phyloP scores from a whole-genome alignment of 2,329 filamentous ascomycete species.

The Microcyclosporella mali region DNA sequence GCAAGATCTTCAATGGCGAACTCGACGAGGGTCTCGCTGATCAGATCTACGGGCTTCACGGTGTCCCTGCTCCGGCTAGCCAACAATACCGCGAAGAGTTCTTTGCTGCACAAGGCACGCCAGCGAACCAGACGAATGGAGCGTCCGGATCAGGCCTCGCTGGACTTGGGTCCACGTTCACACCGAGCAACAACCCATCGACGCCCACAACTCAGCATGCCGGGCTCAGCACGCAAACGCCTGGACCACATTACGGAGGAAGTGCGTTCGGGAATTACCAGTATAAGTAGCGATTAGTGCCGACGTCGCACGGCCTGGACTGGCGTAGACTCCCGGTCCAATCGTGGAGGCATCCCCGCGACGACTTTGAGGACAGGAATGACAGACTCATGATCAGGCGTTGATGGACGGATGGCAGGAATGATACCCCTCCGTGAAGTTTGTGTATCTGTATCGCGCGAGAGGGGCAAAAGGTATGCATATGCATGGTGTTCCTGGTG shows the following conservation, averaged over 20 bases:
- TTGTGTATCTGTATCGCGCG: too few species aligned
- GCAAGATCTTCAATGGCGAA: constrained; percentile 77
- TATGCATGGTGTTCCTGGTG: too few species aligned
- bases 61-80: constrained; percentile 47
- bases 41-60: constrained; percentile 88
- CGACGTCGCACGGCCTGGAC: too few species aligned
- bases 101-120: constrained; percentile 40
- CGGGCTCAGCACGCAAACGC: constrained; percentile 16
- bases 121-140: constrained; percentile 13
- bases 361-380: too few species aligned
- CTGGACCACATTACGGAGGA: constrained; percentile 8
- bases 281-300: neutral
- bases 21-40: constrained; percentile 76
- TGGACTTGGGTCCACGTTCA: constrained; percentile 13
- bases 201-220: constrained; percentile 19
- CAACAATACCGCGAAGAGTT: constrained; percentile 44
- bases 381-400: too few species aligned
- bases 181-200: constrained; percentile 16
- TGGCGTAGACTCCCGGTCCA: too few species aligned
- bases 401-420: too few species aligned
- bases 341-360: too few species aligned
- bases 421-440: too few species aligned
- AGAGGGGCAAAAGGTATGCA: too few species aligned
- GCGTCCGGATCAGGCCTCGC: constrained; percentile 6
- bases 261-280: constrained; percentile 13